Evolutionary conservation across 176 grass and related monocot species (phyloP).

Genomic region (Paspalum vaginatum): DNA sequence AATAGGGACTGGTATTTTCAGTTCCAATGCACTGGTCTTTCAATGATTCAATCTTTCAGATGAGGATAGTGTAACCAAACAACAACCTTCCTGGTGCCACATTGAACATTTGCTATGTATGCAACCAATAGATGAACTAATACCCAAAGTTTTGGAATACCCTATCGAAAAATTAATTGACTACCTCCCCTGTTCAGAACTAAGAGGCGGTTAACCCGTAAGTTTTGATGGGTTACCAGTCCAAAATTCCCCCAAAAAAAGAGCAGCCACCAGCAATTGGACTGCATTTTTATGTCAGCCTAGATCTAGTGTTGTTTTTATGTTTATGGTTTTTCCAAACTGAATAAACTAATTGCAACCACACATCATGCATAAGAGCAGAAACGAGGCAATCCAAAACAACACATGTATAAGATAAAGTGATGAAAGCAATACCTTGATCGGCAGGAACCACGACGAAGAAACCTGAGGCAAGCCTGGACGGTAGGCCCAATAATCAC

Average conservation of each 20-base stretch:
- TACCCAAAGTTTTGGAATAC: neutral
- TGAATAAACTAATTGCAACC: neutral
- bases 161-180: neutral
- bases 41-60: neutral
- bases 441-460: neutral
- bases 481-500: neutral
- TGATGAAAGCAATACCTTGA: conserved; percentile 7
- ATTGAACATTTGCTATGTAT: neutral
- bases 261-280: neutral
- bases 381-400: conserved; percentile 17
- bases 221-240: neutral
- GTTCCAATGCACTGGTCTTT: neutral
- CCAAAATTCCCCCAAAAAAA: neutral
- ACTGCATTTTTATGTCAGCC: neutral
- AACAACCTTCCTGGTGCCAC: too few relatives aligned
- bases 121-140: neutral
- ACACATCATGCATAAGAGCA: neutral
- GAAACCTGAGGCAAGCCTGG: neutral
- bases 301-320: neutral
- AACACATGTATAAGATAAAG: neutral
- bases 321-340: neutral
- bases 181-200: neutral
- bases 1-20: neutral
- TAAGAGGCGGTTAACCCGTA: neutral
- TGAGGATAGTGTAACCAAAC: neutral